Base-by-base conservation (phyloP, 192 early-diverging fungal species). In the Linnemannia schmuckeri region DNA sequence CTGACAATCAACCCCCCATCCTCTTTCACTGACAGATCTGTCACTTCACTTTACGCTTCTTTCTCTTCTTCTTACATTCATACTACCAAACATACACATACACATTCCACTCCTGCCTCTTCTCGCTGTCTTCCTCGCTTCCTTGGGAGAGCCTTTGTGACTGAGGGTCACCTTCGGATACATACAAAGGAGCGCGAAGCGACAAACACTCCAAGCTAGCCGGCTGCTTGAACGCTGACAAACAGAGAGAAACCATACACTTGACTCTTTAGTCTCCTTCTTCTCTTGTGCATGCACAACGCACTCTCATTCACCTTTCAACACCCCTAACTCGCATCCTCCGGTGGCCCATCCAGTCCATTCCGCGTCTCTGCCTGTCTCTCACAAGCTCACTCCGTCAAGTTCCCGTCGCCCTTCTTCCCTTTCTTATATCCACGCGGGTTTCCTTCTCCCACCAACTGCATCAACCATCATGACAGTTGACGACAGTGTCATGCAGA, bases 401-500 rank as follows among this genome's bases (percentile, higher is more conserved):
- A 71, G 22, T 22, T n/a, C 70, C 30, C 20, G 20, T 71, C 20
- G 38, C 40, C 6, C 20, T 71, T 71, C 27, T 13, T 49, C 8
- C 13, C 0, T 27, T 2, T 15, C 30, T 33, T 42, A 18, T 52
- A 52, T 22, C 49, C 20, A 22, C 49, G 49, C 49, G 47, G 2
- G 12, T 74, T 42, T 74, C 44, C 2, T 33, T 33, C 42, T 18
- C 20, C 20, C 40, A 52, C 5, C 37, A n/a, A 33, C 40, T 71
- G 38, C 70, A 42, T 5, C 20, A n/a, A 37, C 41, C 75, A 42
- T 71, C 77, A 84, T 79, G 75, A 88, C 81, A 74, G 87, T 88
- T 55, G 90, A 91, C 44, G 90, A 91, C 66, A 81, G 82, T 42
- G 78, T 85, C 20, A 80, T 88, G 70, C 90, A 91, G 74, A 88